A percentile compares a stretch with the other conserved stretches of the same genome.
Conservation (phyloP, 1,139 yeast genomes). For the Suhomyces bribrorum region DNA sequence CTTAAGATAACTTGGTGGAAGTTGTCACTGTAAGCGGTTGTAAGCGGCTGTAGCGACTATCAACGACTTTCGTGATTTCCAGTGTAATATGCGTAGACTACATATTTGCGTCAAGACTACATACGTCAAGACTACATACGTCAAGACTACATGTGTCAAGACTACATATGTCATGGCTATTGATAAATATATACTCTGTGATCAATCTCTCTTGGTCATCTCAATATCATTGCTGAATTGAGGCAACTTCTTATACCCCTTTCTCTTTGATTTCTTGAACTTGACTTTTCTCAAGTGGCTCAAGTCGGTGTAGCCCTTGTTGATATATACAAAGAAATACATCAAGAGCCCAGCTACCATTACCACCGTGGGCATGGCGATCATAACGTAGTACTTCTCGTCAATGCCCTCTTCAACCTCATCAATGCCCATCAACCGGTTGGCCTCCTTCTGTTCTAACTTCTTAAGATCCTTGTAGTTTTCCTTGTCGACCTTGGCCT, state of each 20-base stretch:
- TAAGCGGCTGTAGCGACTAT: too few relatives aligned
- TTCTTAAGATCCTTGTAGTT: constrained; percentile 54
- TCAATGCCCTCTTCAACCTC: constrained; percentile 60
- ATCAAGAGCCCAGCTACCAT: constrained; percentile 59
- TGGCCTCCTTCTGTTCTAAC: constrained; percentile 37
- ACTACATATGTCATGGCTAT: too few relatives aligned
- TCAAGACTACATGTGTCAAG: too few relatives aligned
- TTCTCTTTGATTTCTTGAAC: constrained; percentile 43
- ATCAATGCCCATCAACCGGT: constrained; percentile 29
- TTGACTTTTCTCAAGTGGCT: constrained; percentile 53
- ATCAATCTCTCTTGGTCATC: constrained; percentile 17
- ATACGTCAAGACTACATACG: too few relatives aligned
- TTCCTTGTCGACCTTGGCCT: constrained; percentile 61
- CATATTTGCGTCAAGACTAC: too few relatives aligned
- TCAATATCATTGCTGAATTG: constrained; percentile 24
- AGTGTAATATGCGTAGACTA: too few relatives aligned
- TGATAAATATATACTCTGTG: too few relatives aligned
- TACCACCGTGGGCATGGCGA: constrained; percentile 73
- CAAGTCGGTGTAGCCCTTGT: constrained; percentile 46
- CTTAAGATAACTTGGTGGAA: too few relatives aligned
- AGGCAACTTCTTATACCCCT: constrained; percentile 28
- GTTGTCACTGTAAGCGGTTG: too few relatives aligned
- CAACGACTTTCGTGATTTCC: too few relatives aligned
- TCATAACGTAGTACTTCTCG: constrained; percentile 65
- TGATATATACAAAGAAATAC: constrained; percentile 62